These are phyloP conservation scores for Plenodomus tracheiphilus DNA, from an alignment of 2,329 filamentous ascomycete genomes.

Conservation along the genomic window DNA sequence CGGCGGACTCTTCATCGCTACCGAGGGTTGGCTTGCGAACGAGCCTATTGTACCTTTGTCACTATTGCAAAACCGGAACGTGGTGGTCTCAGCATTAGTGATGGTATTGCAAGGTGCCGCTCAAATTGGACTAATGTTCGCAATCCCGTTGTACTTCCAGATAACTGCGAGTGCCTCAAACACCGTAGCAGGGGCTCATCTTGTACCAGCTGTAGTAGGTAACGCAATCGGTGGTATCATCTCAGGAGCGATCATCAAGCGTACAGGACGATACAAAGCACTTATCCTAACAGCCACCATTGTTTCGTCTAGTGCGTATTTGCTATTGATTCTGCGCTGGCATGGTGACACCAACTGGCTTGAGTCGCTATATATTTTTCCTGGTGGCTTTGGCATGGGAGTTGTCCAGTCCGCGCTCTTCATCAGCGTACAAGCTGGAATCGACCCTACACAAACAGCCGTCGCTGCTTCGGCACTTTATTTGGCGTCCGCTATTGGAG, in stretches of 20 bases:
- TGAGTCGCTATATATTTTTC: conserved; percentile 32
- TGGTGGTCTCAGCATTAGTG: conserved; percentile 59
- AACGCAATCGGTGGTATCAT: conserved; percentile 67
- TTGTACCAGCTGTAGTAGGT: conserved; percentile 69
- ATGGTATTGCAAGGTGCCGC: conserved; percentile 58
- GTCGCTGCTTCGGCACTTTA: conserved; percentile 29
- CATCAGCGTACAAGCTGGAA: conserved; percentile 27
- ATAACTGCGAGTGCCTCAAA: conserved; percentile 62
- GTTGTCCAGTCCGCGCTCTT: conserved; percentile 31
- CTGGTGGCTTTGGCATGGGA: conserved; percentile 32
- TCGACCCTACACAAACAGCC: conserved; percentile 21
- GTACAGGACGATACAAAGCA: conserved; percentile 31
- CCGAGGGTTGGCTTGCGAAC: conserved; percentile 49
- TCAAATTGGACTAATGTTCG: conserved; percentile 67
- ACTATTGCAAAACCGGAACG: conserved; percentile 57
- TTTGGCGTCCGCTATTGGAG: conserved; percentile 18
- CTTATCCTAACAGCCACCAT: conserved; percentile 22
- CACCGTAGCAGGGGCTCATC: conserved; percentile 61
- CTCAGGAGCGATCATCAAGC: conserved; percentile 49
- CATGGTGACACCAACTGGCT: conserved; percentile 31
- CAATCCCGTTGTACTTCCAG: conserved; percentile 71
- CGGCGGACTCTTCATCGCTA: conserved; percentile 30
- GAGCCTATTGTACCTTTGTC: conserved; percentile 64
- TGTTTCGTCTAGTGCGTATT: conserved; percentile 22
- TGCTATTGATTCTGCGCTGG: conserved; percentile 33